Evolutionary conservation across 768 basidiomycete genomes (phyloP).

Genomic region (Calvatia gigantea): DNA sequence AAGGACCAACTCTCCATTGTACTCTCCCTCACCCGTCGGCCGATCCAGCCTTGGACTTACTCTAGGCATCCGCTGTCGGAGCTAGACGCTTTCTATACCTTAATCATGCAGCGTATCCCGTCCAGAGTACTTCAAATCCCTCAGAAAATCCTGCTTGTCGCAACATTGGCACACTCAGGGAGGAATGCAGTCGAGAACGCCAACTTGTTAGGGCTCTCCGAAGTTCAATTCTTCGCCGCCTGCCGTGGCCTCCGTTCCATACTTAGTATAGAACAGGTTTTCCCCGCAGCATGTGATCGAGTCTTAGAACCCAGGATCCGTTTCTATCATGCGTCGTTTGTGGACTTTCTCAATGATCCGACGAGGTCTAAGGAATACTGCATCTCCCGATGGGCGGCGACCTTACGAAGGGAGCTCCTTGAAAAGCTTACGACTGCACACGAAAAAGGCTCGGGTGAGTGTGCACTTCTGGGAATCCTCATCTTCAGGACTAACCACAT

Average conservation of each 20-base stretch:
- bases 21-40: not conserved
- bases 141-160: not conserved
- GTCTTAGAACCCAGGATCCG: not conserved
- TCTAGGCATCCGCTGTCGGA: not conserved
- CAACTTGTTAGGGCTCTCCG: not conserved
- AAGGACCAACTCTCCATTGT: not conserved
- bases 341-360: not conserved
- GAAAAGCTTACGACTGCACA: not conserved
- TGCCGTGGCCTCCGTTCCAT: not conserved
- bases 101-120: not conserved
- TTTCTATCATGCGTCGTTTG: not conserved
- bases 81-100: not conserved
- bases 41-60: not conserved
- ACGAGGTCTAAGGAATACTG: not conserved
- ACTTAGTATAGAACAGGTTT: not conserved
- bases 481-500: too few species aligned
- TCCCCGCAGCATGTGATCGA: too few species aligned
- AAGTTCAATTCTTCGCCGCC: not conserved
- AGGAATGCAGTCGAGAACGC: not conserved
- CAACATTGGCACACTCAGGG: not conserved
- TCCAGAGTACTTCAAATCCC: not conserved
- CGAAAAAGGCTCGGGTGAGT: too few species aligned
- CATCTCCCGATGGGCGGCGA: not conserved
- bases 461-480: too few species aligned
- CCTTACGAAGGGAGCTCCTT: not conserved